phyloP scores from a whole-genome alignment of 768 basidiomycete genomes.

The Amanita exitialis region DNA sequence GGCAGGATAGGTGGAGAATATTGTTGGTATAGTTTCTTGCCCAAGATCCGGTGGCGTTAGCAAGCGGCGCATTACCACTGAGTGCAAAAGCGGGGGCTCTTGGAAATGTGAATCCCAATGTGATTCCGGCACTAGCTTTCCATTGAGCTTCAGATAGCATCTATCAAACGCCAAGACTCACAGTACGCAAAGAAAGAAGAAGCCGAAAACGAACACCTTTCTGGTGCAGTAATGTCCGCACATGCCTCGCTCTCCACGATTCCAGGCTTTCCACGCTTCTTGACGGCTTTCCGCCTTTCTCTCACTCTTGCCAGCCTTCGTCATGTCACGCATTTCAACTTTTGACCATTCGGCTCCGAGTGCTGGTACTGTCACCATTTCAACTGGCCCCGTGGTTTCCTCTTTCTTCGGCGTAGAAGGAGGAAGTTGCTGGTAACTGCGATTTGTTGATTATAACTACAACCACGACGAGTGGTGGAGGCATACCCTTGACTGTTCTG shows the following conservation, averaged over 20 bases:
- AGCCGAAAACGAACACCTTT: conserved; percentile 55
- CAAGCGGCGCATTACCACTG: conserved; percentile 46
- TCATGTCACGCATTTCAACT: conserved; percentile 69
- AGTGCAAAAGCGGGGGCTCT: conserved; percentile 70
- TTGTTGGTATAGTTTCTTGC: conserved; percentile 42
- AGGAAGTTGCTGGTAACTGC: conserved; percentile 37
- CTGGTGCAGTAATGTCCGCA: conserved; percentile 76
- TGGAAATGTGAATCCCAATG: conserved; percentile 74
- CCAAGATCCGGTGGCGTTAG: conserved; percentile 47
- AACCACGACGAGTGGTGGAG: conserved; percentile 3
- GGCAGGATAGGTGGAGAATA: conserved; percentile 70
- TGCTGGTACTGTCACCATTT: conserved; percentile 87
- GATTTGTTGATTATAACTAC: conserved; percentile 9
- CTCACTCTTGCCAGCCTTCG: conserved; percentile 59
- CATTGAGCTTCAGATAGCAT: conserved; percentile 4
- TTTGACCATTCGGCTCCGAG: conserved; percentile 87
- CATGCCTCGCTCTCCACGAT: conserved; percentile 67
- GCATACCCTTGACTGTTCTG: conserved; percentile 38
- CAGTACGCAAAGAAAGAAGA: conserved; percentile 52
- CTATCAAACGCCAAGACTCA: conserved; percentile 21
- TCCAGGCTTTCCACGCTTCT: conserved; percentile 67
- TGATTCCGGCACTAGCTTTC: conserved; percentile 44
- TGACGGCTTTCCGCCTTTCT: conserved; percentile 40
- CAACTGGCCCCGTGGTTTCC: conserved; percentile 43
- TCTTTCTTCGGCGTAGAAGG: conserved; percentile 27